Base-by-base conservation (phyloP, 2,329 filamentous ascomycete genomes). In the Aspergillus bombycis region DNA sequence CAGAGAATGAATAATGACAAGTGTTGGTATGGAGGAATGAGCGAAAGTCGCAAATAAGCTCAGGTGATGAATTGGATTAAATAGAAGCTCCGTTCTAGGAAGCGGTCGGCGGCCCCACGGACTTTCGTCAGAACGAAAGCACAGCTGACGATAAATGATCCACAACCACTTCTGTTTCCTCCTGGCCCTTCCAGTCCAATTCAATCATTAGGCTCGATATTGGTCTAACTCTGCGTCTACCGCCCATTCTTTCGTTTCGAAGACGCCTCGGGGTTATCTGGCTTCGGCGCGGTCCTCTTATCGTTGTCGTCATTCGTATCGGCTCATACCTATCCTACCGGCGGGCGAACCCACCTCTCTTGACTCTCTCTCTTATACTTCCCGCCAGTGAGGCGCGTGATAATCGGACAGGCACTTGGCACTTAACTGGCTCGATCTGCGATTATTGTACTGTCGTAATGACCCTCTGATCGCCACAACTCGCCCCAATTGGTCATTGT, bases 81-180 rank as follows among this genome's bases (percentile, higher is more conserved):
- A 26, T 28, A n/a, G 59, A 53, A 55, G 58, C 56, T 64, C 66
- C 34, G 43, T 58, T 62, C 58, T 7, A 23, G 64, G 65, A 69
- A 67, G 67, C 67, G 67, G 67, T 69, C 59, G 60, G 63, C 21
- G 38, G 16, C 43, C 61, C 54, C 62, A 60, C 58, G 11, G 19
- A 32, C 7, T 38, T 48, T 52, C 48, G 28, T 52, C 48, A 52
- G 28, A 21, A 28, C 19, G 11, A 32, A 34, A 52, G 48, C 48
- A 52, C 48, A 52, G 48, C 48, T 32, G 16, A 52, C 23, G 34
- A 36, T 34, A 28, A 12, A 21, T 30, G 52, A 54, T 54, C 52
- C 52, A 54, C 52, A 21, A 26, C 32, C 52, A 34, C 30, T 36
- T n/a, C 32, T 54, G 30, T 32, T 36, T 54, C 23, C 50, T 53